phyloP scores from a whole-genome alignment of 768 basidiomycete species.

The Clavaria fumosa region DNA sequence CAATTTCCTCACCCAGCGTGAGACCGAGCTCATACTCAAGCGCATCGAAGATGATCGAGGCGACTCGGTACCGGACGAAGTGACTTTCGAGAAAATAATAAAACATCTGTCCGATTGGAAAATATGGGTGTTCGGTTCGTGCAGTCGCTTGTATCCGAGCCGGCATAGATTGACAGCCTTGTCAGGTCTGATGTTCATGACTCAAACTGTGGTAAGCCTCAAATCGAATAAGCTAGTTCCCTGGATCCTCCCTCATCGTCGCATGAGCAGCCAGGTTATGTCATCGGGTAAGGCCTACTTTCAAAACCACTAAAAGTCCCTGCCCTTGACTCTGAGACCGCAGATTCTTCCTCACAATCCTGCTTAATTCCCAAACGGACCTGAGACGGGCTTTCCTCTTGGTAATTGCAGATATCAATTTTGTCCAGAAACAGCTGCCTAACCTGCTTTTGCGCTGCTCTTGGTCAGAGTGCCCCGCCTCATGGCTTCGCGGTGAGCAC shows the following conservation, averaged over 20 bases:
- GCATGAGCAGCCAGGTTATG: too few relatives aligned
- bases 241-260: too few relatives aligned
- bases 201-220: slow-evolving; percentile 32
- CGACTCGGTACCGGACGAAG: slow-evolving; percentile 30
- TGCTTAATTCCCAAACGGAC: slow-evolving; percentile 29
- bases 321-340: not conserved
- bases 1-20: slow-evolving; percentile 25
- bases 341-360: slow-evolving; percentile 32
- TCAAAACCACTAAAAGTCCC: too few relatives aligned
- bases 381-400: slow-evolving; percentile 37
- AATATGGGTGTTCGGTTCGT: slow-evolving; percentile 30
- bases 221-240: too few relatives aligned
- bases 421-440: too few relatives aligned
- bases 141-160: not conserved
- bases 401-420: slow-evolving; percentile 17
- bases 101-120: slow-evolving; percentile 31
- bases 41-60: slow-evolving; percentile 36
- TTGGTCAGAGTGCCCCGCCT: slow-evolving; percentile 31
- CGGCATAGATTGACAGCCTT: not conserved
- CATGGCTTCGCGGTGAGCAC: slow-evolving; percentile 31
- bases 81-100: slow-evolving; percentile 23
- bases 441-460: too few relatives aligned
- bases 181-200: slow-evolving; percentile 33
- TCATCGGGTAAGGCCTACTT: too few relatives aligned
- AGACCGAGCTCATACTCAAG: slow-evolving; percentile 27